Evolutionary conservation across 345 rosid genomes (phyloP).

Genomic region (Carallia pectinifolia): DNA sequence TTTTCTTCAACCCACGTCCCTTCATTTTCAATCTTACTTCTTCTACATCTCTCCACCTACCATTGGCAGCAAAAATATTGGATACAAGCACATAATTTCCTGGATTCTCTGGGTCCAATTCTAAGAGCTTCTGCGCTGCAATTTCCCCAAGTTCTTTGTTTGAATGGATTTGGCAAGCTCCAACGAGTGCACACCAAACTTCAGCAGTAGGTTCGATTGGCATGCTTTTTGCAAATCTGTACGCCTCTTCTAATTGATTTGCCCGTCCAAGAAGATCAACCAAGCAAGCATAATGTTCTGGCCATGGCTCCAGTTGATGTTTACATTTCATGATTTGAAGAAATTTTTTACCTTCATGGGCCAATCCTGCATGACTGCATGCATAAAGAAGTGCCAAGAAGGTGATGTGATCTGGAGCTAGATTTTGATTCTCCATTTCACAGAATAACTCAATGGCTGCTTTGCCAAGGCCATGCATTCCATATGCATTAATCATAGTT

Average conservation of each 20-base stretch:
- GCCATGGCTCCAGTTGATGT: slow-evolving; percentile 78
- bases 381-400: slow-evolving; percentile 77
- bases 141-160: slow-evolving; percentile 65
- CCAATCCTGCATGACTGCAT: slow-evolving; percentile 83
- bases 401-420: slow-evolving; percentile 66
- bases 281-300: slow-evolving; percentile 74
- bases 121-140: slow-evolving; percentile 59
- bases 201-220: slow-evolving; percentile 60
- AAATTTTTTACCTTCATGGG: slow-evolving; percentile 58
- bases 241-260: slow-evolving; percentile 67
- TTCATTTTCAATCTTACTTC: slow-evolving; percentile 63
- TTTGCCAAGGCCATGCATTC: slow-evolving; percentile 78
- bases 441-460: slow-evolving; percentile 57
- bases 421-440: slow-evolving; percentile 42
- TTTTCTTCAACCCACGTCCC: slow-evolving; percentile 67
- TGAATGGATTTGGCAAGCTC: slow-evolving; percentile 73
- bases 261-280: slow-evolving; percentile 90
- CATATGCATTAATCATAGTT: slow-evolving; percentile 76
- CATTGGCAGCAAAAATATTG: slow-evolving; percentile 67
- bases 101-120: slow-evolving; percentile 53
- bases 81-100: slow-evolving; percentile 84
- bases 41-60: slow-evolving; percentile 71
- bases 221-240: slow-evolving; percentile 62
- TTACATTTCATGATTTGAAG: slow-evolving; percentile 57
- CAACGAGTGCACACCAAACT: slow-evolving; percentile 86